Evolutionary conservation across 352 stramenopile genomes (phyloP), one percentile per base, ranked within the genome.

Genomic region (Pythium insidiosum): DNA sequence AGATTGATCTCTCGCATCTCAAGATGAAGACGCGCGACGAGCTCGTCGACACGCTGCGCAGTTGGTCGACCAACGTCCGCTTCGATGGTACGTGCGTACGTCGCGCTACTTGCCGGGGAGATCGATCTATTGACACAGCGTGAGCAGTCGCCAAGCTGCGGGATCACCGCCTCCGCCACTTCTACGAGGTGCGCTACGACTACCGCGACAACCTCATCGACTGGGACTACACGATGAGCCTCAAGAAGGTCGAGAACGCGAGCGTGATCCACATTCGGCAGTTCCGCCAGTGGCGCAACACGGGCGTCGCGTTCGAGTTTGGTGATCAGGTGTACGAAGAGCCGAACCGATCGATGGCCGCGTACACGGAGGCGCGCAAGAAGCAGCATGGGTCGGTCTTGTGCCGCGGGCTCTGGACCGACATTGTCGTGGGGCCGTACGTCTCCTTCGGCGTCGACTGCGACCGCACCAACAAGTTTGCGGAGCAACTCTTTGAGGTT

Each of bases 221-320:
- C 55, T 97, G 92, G 93, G 94, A 98, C 59, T 98, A 97, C 72
- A 90, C 78, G 22, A 93, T 90, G 75, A 71, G 50, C n/a, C 50
- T 93, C 18, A 81, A 73, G 43, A 89, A 84, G 50, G 83, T 90
- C 35, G 68, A 87, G 43, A 73, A 94, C 29, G 88, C 90, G 38
- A 88, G 78, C 35, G 91, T 97, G 43, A 94, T 98, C 50, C 92
- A 98, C 61, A 77, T 91, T 48, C 82, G 68, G 7, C 91, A 97
- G 63, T 98, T 93, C 53, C 69, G 73, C 24, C 56, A 85, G 20
- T 98, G 92, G 92, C 76, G 94, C 45, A 86, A 96, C 53, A 79
- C 70, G 11, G 93, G 93, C 36, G 61, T 98, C 40, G 91, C 93
- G 22, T 98, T 95, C 50, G 89, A 98, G 73, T 98, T 98, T 58